These are phyloP conservation scores for Debaryomyces castellii DNA, from an alignment of 805 yeast genomes.

Conservation along the genomic window DNA sequence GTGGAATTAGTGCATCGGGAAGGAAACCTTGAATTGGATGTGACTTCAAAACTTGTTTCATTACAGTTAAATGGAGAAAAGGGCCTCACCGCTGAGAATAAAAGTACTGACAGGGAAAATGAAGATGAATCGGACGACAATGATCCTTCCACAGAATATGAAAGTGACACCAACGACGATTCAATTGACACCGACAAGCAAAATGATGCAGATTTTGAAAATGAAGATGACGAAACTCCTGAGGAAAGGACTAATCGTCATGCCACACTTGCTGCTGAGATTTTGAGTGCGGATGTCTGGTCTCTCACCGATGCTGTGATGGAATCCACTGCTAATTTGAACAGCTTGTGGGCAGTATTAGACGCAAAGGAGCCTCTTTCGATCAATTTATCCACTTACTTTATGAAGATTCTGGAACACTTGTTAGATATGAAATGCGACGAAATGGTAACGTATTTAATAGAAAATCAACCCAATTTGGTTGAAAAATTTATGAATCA, in stretches of 20 bases:
- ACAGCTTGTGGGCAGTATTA: conserved; percentile 75
- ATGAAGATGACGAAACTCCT: conserved; percentile 31
- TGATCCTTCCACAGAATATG: conserved; percentile 7
- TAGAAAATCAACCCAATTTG: conserved; percentile 41
- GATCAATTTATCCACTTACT: conserved; percentile 77
- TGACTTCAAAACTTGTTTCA: conserved; percentile 14
- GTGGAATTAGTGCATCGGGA: conserved; percentile 39
- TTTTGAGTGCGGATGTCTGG: conserved; percentile 91
- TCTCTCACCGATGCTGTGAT: conserved; percentile 86
- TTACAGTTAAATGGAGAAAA: conserved; percentile 5
- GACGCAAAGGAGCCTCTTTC: conserved; percentile 68
- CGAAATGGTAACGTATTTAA: conserved; percentile 44
- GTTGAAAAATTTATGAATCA: conserved; percentile 44
- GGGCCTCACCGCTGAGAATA: conserved; percentile 1
- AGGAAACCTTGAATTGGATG: conserved; percentile 16
- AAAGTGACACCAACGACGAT: conserved; percentile 9
- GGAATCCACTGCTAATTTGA: conserved; percentile 65
- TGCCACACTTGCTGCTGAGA: conserved; percentile 71
- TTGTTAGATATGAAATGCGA: conserved; percentile 49
- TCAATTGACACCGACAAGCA: conserved; percentile 28
- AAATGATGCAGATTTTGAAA: conserved; percentile 17
- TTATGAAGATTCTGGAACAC: conserved; percentile 85
- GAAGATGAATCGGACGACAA: conserved; percentile 3
- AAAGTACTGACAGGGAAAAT: background rate
- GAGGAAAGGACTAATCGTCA: conserved; percentile 36